Base-by-base conservation (phyloP, 2,329 filamentous ascomycete species). In the Cladosporium austrohemisphaericum region DNA sequence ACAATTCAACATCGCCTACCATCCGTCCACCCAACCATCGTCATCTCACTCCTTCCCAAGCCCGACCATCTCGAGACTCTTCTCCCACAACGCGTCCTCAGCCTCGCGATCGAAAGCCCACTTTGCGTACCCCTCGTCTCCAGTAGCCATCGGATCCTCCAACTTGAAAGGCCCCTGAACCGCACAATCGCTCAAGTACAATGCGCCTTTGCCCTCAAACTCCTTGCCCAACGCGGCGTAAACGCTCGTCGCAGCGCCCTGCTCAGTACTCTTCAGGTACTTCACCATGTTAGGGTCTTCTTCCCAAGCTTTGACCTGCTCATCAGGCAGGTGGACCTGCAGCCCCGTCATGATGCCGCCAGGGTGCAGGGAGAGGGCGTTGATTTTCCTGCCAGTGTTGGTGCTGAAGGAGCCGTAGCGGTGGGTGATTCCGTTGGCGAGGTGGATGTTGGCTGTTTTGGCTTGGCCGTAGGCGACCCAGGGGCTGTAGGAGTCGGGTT, bases 371-470 rank as follows among this genome's bases (percentile, higher is more conserved):
- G 66, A 67, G 13, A 64, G 59, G 0, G 67, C 73, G 48, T 76
- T 75, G 0, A 79, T 53, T n/a, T n/a, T n/a, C n/a, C n/a, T n/a
- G n/a, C n/a, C 25, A 23, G 6, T 22, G 16, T 5, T 29, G 38
- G 11, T n/a, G 5, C 72, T 71, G 3, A 63, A 56, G 0, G 59
- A 16, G 3, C 71, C 73, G 55, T 76, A 79, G 1, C 66, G 68
- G 0, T 76, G 68, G 22, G 79, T 76, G n/a, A 80, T 68, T 48
- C 76, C 68, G 54, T 75, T 78, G 2, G 76, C 71, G 45, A 76
- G 71, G 56, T 70, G 76, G 18, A 79, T 69, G 51, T 76, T 54
- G 31, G 49, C 59, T 60, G 56, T 58, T 41, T 60, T 60, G 31
- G 54, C 31, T 36, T 55, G 52, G 23, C 52, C 52, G 37, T 58